Evolutionary conservation across 164 flowering plant species (phyloP).

Genomic region (Brasenia schreberi): DNA sequence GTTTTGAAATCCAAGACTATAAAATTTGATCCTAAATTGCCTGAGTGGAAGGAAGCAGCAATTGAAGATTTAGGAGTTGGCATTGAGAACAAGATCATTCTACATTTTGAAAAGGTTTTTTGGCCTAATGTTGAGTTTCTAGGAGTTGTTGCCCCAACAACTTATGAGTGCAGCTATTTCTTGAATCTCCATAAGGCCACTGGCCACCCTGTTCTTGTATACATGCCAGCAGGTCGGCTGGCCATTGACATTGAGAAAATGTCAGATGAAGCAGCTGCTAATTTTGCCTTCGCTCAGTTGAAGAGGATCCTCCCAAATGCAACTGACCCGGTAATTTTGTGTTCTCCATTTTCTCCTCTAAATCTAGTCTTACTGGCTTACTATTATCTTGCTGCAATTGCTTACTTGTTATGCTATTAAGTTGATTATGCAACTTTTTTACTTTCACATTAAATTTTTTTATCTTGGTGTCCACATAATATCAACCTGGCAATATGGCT

Average conservation of each 20-base stretch:
- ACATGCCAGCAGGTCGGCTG: slow-evolving; percentile 92
- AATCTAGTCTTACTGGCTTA: not conserved
- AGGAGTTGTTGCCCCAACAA: slow-evolving; percentile 77
- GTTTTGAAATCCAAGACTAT: slow-evolving; percentile 57
- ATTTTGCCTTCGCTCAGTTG: slow-evolving; percentile 69
- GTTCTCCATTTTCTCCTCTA: not conserved
- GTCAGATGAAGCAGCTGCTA: slow-evolving; percentile 90
- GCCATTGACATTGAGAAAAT: slow-evolving; percentile 80
- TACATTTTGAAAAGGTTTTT: slow-evolving; percentile 82
- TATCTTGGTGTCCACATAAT: not conserved
- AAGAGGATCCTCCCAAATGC: slow-evolving; percentile 85
- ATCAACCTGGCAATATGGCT: not conserved
- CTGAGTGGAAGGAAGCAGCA: slow-evolving; percentile 84
- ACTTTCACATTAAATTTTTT: not conserved
- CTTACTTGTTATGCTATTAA: too few species aligned
- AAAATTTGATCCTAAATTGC: slow-evolving; percentile 76
- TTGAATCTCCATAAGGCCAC: slow-evolving; percentile 97
- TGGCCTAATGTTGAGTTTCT: slow-evolving; percentile 98
- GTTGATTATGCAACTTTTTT: not conserved
- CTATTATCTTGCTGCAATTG: not conserved
- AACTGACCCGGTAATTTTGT: slow-evolving; percentile 44
- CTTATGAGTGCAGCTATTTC: slow-evolving; percentile 89
- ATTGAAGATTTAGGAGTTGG: slow-evolving; percentile 80
- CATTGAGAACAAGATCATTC: slow-evolving; percentile 71
- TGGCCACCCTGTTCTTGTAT: slow-evolving; percentile 78